phyloP scores from a whole-genome alignment of 495 filamentous ascomycete species.

The Aspergillus panamensis region DNA sequence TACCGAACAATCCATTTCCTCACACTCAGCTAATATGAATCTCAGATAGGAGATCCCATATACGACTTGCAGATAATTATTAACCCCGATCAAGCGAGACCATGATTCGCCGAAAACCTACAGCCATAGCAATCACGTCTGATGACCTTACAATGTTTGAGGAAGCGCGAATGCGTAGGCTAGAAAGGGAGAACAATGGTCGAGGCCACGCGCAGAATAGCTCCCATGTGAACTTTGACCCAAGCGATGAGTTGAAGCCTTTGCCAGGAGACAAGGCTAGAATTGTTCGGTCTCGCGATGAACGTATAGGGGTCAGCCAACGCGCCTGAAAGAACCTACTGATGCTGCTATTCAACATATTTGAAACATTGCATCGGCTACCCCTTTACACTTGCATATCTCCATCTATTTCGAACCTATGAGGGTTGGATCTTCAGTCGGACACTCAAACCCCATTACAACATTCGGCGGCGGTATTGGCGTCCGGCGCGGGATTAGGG shows the following conservation, averaged over 20 bases:
- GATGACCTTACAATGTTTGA: slow-evolving; percentile 78
- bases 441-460: no score
- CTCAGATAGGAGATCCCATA: no score
- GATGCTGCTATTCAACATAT: not conserved
- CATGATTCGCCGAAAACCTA: slow-evolving; percentile 83
- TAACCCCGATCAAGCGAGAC: not conserved
- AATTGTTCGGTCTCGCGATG: slow-evolving; percentile 48
- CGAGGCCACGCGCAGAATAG: slow-evolving; percentile 20
- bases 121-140: slow-evolving; percentile 69
- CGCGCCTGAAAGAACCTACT: slow-evolving; percentile 22
- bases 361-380: not conserved
- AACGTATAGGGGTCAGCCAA: slow-evolving; percentile 44
- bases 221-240: slow-evolving; percentile 41
- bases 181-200: slow-evolving; percentile 27
- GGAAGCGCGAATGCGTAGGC: slow-evolving; percentile 47
- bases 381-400: not conserved
- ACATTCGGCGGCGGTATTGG: no score
- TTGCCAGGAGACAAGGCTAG: slow-evolving; percentile 51
- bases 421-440: no score
- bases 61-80: not conserved
- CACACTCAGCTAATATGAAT: not conserved
- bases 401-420: not conserved
- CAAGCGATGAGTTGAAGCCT: slow-evolving; percentile 57
- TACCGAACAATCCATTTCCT: not conserved
- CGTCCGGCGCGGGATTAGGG: no score